Evolutionary conservation across 305 asterid species (phyloP), one percentile per base, ranked within the genome.

Genomic region (Fraxinus velutina): DNA sequence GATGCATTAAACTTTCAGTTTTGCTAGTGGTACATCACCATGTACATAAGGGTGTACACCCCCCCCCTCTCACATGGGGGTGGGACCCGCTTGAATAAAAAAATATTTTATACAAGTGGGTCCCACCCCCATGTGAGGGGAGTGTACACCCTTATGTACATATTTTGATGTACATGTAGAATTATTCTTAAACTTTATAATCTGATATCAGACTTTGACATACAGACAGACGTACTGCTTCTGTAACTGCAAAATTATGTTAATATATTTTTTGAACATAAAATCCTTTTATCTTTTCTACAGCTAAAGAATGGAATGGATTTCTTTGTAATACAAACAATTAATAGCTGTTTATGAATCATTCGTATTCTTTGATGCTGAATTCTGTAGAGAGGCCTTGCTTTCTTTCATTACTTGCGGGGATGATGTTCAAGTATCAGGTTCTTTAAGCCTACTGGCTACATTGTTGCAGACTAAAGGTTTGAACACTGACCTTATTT

Each of bases 381-480:
- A 82, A 81, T 85, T 82, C 15, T 81, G 78, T 88, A 96, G 99
- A 94, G 98, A 93, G 82, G 92, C 97, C 78, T 89, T 96, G 89
- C 96, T 96, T 87, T 91, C 97, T 87, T 93, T 91, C 87, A 85
- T 96, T 84, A 86, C 90, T 80, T 82, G 78, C 60, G 99, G 99
- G 78, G 90, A 94, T 84, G 98, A 93, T 90, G 89, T 91, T 80
- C 95, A 90, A 85, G 99, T 91, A 78, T 92, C 93, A 24, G 97
- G 99, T 85, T 93, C 98, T 81, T 88, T 96, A 86, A 88, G 90
- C 83, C 88, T 96, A 80, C 86, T 96, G 85, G 97, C 98, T 84
- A 96, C 98, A 36, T 87, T 96, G 64, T 89, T 96, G 89, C 98
- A 96, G 91, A 93, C 97, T 72, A 94, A 96, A 94, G 98, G 99